phyloP scores from a whole-genome alignment of 805 yeast species.

The Myxozyma monticola region DNA sequence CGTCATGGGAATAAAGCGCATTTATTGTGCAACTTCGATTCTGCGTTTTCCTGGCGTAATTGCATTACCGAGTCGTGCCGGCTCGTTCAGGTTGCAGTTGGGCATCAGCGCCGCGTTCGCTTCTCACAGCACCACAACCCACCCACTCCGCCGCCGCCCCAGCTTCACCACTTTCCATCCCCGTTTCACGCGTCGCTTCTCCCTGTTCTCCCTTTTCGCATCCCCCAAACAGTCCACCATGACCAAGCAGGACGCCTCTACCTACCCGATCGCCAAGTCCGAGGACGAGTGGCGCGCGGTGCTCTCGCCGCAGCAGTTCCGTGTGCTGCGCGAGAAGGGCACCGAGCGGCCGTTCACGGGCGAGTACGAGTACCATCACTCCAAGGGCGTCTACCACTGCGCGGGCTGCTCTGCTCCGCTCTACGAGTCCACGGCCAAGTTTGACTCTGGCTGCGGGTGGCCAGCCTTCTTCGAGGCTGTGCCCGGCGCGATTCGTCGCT shows the following conservation, averaged over 20 bases:
- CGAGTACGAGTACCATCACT: constrained; percentile 49
- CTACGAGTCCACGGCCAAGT: constrained; percentile 77
- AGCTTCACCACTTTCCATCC: no score
- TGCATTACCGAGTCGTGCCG: no score
- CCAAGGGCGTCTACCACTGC: constrained; percentile 71
- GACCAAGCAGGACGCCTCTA: constrained; percentile 4
- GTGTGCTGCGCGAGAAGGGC: constrained; percentile 70
- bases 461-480: constrained; percentile 92
- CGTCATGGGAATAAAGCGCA: no score
- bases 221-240: background rate
- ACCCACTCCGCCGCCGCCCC: no score
- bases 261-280: constrained; percentile 17
- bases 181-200: no score
- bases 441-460: constrained; percentile 95
- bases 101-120: no score
- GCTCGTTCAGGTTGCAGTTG: no score
- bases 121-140: no score
- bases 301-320: constrained; percentile 72
- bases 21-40: no score
- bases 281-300: constrained; percentile 76
- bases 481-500: constrained; percentile 69
- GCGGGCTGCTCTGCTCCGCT: constrained; percentile 83
- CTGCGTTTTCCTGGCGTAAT: no score
- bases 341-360: constrained; percentile 72
- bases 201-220: background rate